Base-by-base conservation (phyloP, 768 basidiomycete genomes). In the Amyloporia xantha region DNA sequence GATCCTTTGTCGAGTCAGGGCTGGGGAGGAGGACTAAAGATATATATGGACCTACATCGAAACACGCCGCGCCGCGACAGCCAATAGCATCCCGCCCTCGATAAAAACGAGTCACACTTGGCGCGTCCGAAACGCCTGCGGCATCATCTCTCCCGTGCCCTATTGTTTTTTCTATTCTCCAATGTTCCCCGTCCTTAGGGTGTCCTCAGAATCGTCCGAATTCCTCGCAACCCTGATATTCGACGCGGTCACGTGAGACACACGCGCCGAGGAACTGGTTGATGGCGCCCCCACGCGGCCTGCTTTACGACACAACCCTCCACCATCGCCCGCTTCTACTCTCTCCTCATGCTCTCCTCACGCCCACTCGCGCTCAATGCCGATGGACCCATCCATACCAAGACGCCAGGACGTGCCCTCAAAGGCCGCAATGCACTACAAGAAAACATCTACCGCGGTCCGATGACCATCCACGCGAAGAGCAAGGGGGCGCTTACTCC, bases 371-470 rank as follows among this genome's bases (percentile, higher is more conserved):
- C 52, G 1, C 21, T 58, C 23, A 9, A 44, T 11, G 19, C 11
- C n/a, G 53, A 56, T 23, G 27, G 47, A 6, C 24, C 48, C 6
- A 21, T 51, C 4, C 53, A 52, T 17, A 26, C 71, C 1, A 83
- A 77, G 62, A 86, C 82, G 0, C 84, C 83, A 2, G 80, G 75
- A n/a, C 67, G 74, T 27, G 63, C 70, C 26, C 66, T 62, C 61
- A 68, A 71, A 64, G n/a, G n/a, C n/a, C 55, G 67, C 43, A 51
- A 58, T 39, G 63, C 62, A 23, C 62, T 73, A 25, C 73, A 73
- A 53, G 80, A 84, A 56, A 83, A 85, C 56, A 41, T 66, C 1
- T 62, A 67, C 33, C 62, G 71, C 9, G 70, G 60, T 23, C 60
- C 69, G 5, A 66, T 55, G 56, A 72, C 78, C 1, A 70, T 71